phyloP scores from a whole-genome alignment of 1,139 yeast species.

The Kazachstania sp. region DNA sequence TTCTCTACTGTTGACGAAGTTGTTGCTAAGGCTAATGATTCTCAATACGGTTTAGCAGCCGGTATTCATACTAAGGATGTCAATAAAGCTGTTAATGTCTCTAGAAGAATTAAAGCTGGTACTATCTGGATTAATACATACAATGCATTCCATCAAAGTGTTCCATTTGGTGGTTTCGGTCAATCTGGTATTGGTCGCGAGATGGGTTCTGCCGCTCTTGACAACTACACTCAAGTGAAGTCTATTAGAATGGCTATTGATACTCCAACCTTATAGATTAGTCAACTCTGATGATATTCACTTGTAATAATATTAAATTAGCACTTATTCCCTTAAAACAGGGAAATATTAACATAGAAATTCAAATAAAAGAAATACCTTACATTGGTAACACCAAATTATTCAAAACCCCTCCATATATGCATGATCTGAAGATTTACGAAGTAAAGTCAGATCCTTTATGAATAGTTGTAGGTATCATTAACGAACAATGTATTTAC shows the following conservation, averaged over 20 bases:
- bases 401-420: neutral
- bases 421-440: slow-evolving; percentile 12
- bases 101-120: slow-evolving; percentile 49
- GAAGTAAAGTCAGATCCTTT: slow-evolving; percentile 13
- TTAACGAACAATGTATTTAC: slow-evolving; percentile 15
- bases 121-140: slow-evolving; percentile 47
- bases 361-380: neutral
- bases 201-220: slow-evolving; percentile 56
- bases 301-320: neutral
- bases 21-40: slow-evolving; percentile 44
- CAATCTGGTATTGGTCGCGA: slow-evolving; percentile 63
- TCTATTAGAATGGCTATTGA: slow-evolving; percentile 39
- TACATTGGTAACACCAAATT: neutral
- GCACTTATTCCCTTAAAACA: neutral
- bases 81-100: slow-evolving; percentile 39
- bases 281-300: neutral
- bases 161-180: slow-evolving; percentile 49
- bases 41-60: slow-evolving; percentile 57
- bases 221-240: slow-evolving; percentile 52
- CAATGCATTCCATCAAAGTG: slow-evolving; percentile 50
- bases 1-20: slow-evolving; percentile 48
- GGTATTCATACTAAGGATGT: slow-evolving; percentile 48
- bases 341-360: neutral
- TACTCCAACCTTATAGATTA: slow-evolving; percentile 11
- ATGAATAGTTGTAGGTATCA: slow-evolving; percentile 11